Evolutionary conservation across 2,329 filamentous ascomycete genomes (phyloP), one percentile per base, ranked within the genome.

Genomic region (Penicillium sp.): DNA sequence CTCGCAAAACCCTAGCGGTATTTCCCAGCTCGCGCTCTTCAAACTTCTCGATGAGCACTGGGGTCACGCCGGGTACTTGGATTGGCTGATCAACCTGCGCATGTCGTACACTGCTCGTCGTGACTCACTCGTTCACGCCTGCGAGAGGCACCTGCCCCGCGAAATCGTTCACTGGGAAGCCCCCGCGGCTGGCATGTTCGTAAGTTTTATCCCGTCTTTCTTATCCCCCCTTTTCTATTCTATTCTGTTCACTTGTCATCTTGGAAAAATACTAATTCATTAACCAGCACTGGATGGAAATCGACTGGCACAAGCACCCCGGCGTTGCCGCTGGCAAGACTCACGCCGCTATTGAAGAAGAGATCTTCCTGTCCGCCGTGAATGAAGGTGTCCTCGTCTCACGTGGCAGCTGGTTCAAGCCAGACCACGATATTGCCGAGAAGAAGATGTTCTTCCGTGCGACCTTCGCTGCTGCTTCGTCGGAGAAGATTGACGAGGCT

Each of bases 151-250:
- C 66, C 77, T 97, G 21, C 92, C 93, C 0, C 77, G 73, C 25
- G 87, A 89, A 23, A 80, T 97, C 35, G 89, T 91, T 19, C 86
- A 81, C 73, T 97, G 93, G 92, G 84, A 80, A 27, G 84, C 90
- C 0, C 93, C 93, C 0, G 84, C 83, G 57, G 91, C 93, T 1
- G 93, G 93, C 72, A 99, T 99, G 94, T 99, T 99, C 84, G 89
- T 91, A 77, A 82, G 88, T 86, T 38, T 54, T 60, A 17, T 21
- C 42, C 29, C 10, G 29, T 29, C n/a, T 21, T 13, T 35, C 56
- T 25, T 46, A 40, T 27, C 5, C 35, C 23, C n/a, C 27, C 33
- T 1, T 35, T n/a, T 33, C 10, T 12, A 10, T 29, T 29, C 27
- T 59, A 15, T 21, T 5, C 21, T 15, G 15, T 15, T 41, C 23